Conservation (phyloP, 2,329 filamentous ascomycete genomes). For the Stagonosporopsis cucurbitacearum region DNA sequence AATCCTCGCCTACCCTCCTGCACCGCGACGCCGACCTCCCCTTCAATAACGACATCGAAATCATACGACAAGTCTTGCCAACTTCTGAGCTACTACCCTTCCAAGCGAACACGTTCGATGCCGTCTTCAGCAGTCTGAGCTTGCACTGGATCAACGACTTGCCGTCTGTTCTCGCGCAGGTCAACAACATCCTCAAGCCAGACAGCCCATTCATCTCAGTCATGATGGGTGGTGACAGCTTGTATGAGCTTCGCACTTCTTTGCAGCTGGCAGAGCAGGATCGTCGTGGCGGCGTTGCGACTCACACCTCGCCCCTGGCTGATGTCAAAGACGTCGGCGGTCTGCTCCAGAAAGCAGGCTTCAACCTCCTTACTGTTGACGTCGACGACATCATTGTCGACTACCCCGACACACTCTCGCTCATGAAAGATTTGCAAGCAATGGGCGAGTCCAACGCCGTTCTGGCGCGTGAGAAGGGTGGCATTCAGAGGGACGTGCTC, state of each 20-base stretch:
- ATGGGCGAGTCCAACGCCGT: constrained; percentile 97
- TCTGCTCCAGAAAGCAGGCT: constrained; percentile 83
- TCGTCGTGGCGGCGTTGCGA: constrained; percentile 86
- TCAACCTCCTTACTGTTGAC: constrained; percentile 95
- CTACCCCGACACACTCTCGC: constrained; percentile 84
- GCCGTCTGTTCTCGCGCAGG: constrained; percentile 80
- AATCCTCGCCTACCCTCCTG: constrained; percentile 78
- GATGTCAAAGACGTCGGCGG: constrained; percentile 92
- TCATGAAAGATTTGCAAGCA: constrained; percentile 92
- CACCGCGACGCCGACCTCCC: constrained; percentile 77
- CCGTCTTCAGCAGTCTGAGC: constrained; percentile 86
- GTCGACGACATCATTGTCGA: constrained; percentile 97
- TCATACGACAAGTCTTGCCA: constrained; percentile 76
- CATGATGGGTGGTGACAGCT: constrained; percentile 94
- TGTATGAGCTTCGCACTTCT: constrained; percentile 92
- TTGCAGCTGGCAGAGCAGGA: constrained; percentile 93
- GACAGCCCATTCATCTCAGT: constrained; percentile 92
- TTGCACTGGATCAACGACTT: constrained; percentile 99
- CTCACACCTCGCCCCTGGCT: constrained; percentile 87
- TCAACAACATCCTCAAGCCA: constrained; percentile 86
- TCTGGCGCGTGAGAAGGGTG: constrained; percentile 79
- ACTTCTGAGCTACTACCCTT: constrained; percentile 80
- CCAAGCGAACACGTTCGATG: constrained; percentile 78
- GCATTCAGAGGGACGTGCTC: constrained; percentile 79
- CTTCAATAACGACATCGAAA: constrained; percentile 76